Conservation (phyloP, 495 filamentous ascomycete genomes). For the Mytilinidion resinicola region DNA sequence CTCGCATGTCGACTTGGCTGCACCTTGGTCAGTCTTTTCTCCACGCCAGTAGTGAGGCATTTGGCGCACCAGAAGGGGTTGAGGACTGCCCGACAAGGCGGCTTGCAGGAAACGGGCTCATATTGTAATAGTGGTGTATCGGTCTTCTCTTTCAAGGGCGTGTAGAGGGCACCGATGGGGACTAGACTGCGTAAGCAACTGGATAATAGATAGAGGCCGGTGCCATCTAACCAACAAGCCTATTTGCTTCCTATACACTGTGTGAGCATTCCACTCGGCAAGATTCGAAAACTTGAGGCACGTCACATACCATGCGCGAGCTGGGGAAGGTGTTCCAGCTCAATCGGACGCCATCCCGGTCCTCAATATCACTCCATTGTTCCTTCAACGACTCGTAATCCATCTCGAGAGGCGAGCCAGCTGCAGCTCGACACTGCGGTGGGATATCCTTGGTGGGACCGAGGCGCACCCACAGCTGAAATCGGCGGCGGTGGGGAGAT, state of each 20-base stretch:
- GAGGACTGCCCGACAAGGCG: slow-evolving; percentile 89
- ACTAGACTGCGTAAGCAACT: slow-evolving; percentile 42
- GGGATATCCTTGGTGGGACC: slow-evolving; percentile 19
- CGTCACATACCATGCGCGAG: slow-evolving; percentile 76
- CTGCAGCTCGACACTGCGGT: slow-evolving; percentile 4
- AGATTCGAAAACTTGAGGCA: neutral
- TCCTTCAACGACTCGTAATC: slow-evolving; percentile 84
- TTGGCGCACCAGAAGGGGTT: slow-evolving; percentile 83
- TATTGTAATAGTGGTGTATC: slow-evolving; percentile 88
- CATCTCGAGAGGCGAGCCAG: slow-evolving; percentile 43
- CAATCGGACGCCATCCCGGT: slow-evolving; percentile 90
- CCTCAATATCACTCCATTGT: slow-evolving; percentile 95
- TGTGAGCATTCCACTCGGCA: slow-evolving; percentile 21
- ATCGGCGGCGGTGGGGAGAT: slow-evolving; percentile 2
- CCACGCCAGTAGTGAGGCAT: slow-evolving; percentile 19
- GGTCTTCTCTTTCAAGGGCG: slow-evolving; percentile 90
- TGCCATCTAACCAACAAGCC: slow-evolving; percentile 57
- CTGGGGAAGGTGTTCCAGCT: slow-evolving; percentile 99
- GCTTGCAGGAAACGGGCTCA: slow-evolving; percentile 96
- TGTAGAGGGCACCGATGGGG: slow-evolving; percentile 94
- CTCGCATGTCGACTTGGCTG: slow-evolving; percentile 92
- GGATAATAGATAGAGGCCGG: neutral
- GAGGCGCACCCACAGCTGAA: slow-evolving; percentile 25
- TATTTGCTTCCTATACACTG: slow-evolving; percentile 75
- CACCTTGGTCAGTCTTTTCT: slow-evolving; percentile 1